Evolutionary conservation across 2,329 filamentous ascomycete species (phyloP).

Genomic region (Blastomyces gilchristii): DNA sequence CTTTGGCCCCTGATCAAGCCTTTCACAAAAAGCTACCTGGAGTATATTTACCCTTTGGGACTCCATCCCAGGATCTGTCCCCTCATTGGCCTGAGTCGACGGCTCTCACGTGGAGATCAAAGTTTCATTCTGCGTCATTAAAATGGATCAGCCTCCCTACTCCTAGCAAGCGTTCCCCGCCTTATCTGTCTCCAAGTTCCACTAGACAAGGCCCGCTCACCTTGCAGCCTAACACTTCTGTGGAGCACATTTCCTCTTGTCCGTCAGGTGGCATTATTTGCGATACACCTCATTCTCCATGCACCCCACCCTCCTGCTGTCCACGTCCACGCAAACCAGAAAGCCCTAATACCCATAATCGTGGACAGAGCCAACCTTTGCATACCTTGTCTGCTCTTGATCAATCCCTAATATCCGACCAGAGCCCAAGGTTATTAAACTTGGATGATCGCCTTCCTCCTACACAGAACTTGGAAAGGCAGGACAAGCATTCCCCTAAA

Average conservation of each 20-base stretch:
- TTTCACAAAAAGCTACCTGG: background rate
- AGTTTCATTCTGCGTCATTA: background rate
- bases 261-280: background rate
- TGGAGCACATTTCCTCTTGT: background rate
- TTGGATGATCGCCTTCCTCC: conserved; percentile 5
- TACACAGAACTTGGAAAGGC: background rate
- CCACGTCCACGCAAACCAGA: background rate
- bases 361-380: background rate
- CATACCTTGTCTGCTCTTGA: background rate
- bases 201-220: background rate
- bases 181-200: background rate
- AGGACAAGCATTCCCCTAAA: background rate
- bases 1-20: background rate
- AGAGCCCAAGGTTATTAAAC: background rate
- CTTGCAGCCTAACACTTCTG: background rate
- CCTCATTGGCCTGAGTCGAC: background rate
- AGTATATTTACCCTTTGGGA: background rate
- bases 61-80: background rate
- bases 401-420: background rate
- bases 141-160: background rate
- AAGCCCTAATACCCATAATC: background rate
- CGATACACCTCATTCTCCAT: background rate
- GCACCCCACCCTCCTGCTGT: background rate
- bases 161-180: background rate
- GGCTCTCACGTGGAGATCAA: background rate